Evolutionary conservation across 805 yeast species (phyloP), one percentile per base, ranked within the genome.

Genomic region (Clavispora vitiphila): DNA sequence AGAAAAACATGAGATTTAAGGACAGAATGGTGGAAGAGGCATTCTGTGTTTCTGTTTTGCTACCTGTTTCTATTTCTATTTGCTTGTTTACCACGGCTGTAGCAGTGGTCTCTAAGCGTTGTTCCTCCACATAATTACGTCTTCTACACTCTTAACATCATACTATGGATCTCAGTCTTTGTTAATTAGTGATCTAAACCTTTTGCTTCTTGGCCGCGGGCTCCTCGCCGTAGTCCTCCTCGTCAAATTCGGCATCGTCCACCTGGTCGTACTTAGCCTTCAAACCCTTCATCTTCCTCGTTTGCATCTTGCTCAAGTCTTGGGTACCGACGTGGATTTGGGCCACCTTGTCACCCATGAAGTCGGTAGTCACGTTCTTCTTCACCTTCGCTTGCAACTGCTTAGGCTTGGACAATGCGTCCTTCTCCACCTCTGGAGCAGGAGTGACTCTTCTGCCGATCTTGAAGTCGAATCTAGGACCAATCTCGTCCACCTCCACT

Each of bases 241-340:
- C 79, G 39, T 74, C 83, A 32, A 77, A 79, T 46, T 49, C 55
- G 20, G 70, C 77, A 22, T 66, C 74, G 35, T 62, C 69, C 15
- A 64, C 68, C 66, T 87, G 96, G 61, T 90, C 96, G 55, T 76
- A 90, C 62, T 77, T 80, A 42, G 86, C 75, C 71, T 93, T 93
- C 60, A 93, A 75, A 63, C 99, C 99, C 76, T 93, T 93, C 96
- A 93, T 88, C 80, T 93, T 93, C 69, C 99, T 81, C 5, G 99
- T 91, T 70, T 93, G 99, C 61, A 93, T 65, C 64, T 83, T 83
- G 60, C 78, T 74, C 63, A 93, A 73, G 63, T 93, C 98, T 73
- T 93, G 99, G 64, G 82, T 82, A 67, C 96, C 97, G 66, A 93
- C 85, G 62, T 93, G 99, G 57, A 93, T 81, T 69, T 91, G 86